Evolutionary conservation across 2,329 filamentous ascomycete species (phyloP), one percentile per base, ranked within the genome.

Genomic region (Albophoma yamanashiensis): DNA sequence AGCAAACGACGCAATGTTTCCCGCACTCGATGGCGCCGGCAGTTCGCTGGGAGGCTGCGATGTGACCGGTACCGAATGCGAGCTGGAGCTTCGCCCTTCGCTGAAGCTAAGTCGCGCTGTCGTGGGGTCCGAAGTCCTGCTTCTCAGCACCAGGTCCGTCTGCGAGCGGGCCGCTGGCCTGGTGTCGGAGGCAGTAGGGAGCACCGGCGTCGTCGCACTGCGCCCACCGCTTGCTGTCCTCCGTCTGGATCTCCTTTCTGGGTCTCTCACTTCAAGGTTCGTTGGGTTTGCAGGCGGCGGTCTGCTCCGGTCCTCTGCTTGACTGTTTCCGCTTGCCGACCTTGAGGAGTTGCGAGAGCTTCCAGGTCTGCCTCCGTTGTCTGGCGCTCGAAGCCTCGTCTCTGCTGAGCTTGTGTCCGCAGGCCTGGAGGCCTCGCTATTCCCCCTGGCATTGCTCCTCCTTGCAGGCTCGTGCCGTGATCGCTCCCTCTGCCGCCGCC

Each of bases 401-500:
- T 73, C 72, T 17, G 65, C 27, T 17, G 45, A 58, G 15, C 58
- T 38, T 12, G 63, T 22, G 22, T 72, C 70, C 65, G 47, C 60
- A 45, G 61, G 60, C 22, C 74, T 73, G n/a, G 77, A 73, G 61
- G 69, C 69, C 27, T 70, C 73, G 63, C 69, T 75, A 38, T 65
- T 65, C 11, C 65, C 65, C 57, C 62, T 70, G n/a, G 69, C 69
- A 65, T 75, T 75, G 62, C 73, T 79, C 62, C 78, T 78, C 66
- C 78, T 75, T 14, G 73, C 71, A 25, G 75, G 67, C 67, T 82
- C 79, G 45, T 76, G 75, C 15, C 82, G 78, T n/a, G 78, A 70
- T 61, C 83, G 76, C 62, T 87, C 85, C 52, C 81, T 82, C 68
- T 95, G 91, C 38, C 91, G 82, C 62, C 90, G 82, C 61, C 90